Base-by-base conservation (phyloP, 129 eudicot species). In the Oenanthe sinensis region DNA sequence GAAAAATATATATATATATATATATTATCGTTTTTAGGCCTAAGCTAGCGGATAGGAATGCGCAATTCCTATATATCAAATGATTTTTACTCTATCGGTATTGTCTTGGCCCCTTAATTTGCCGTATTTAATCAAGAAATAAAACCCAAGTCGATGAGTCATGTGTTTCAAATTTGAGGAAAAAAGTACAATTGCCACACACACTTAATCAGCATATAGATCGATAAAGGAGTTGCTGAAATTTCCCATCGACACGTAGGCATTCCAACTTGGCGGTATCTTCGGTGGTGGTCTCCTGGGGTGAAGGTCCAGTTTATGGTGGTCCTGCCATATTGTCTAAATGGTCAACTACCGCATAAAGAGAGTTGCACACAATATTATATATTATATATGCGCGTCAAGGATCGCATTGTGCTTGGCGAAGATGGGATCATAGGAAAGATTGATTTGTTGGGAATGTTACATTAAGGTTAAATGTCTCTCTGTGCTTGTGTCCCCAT, bases 391-490 rank as follows among this genome's bases (percentile, higher is more conserved):
- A 55, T 58, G 54, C 60, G 71, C 71, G 79, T 14, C 49, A 24
- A 77, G 49, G 50, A 62, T 43, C n/a, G 71, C 79, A 58, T 77
- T 58, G 79, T 77, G 71, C 79, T 77, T 42, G 79, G 42, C 24
- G 74, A 43, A 54, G 74, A 58, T 39, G 71, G 68, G 79, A 58
- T 77, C 63, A 17, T 24, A 52, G 11, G 54, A 43, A 50, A 20
- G 30, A 50, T 33, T 75, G 19, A 17, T 76, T 36, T 22, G 74
- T 67, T 67, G 58, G 80, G 68, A 77, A 37, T 71, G 28, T 17
- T 62, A 48, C 68, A 36, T 77, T 60, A 67, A 67, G 54, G 44
- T 33, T 45, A 48, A 13, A 12, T 48, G 78, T 75, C 76, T 12
- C 39, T 44, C 36, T 72, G 75, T 71, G 75, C 26, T 71, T 70